Base-by-base conservation (phyloP, 345 rosid genomes). In the Salix udensis region DNA sequence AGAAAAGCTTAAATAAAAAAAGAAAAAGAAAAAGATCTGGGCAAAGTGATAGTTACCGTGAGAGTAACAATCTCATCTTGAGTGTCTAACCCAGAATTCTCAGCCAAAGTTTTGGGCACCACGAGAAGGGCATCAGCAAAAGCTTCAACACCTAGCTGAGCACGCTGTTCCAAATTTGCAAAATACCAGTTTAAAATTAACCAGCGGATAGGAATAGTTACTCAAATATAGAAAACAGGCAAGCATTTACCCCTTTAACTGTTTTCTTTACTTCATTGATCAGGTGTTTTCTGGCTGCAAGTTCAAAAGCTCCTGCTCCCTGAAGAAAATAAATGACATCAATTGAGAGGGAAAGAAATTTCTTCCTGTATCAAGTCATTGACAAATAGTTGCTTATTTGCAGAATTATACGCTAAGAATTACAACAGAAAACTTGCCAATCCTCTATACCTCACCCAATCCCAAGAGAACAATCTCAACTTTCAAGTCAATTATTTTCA, bases 271-370 rank as follows among this genome's bases (percentile, higher is more conserved):
- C 93, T 85, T 92, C 97, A 80, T 87, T 90, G 74, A 91, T 79
- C 37, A 96, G 85, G 87, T 90, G 77, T 61, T 94, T 97, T 81
- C 98, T 92, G 26, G 98, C 97, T 62, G 98, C 97, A 78, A 94
- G 88, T 88, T 96, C 99, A 86, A 96, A 96, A 68, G 99, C 97
- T 80, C 97, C 98, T 5, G 99, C 99, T 70, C 99, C 99, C 99
- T 92, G 82, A 19, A 73, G 4, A 68, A 48, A 77, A 24, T 40
- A 60, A 40, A 75, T 48, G 19, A 61, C 69, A 73, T 0, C 10
- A 66, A 19, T 21, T 18, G 39, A 66, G 19, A 30, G 62, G 62
- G 62, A 55, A 55, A 55, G 26, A 55, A 55, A 53, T 6, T 53
- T 21, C 60, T 6, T 23, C 11, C 60, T 2, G 24, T 21, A 53